Percentiles rank a stretch among this genome's conserved stretches.
Conservation (phyloP, 805 yeast species). For the Hanseniaspora lachancei region DNA sequence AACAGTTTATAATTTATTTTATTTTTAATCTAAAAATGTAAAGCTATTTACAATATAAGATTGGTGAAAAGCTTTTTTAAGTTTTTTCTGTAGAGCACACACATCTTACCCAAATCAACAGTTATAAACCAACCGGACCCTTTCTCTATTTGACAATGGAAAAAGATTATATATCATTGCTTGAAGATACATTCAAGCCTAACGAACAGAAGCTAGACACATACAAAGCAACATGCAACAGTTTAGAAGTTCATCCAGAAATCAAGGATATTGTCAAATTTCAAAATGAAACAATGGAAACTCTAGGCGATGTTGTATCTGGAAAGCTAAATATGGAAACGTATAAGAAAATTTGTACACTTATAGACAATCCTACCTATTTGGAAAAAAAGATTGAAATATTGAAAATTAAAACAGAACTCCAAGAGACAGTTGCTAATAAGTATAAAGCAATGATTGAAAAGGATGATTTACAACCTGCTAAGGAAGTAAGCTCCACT, state of each 20-base stretch:
- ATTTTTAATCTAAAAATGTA: too few species aligned
- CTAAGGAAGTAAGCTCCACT: not conserved
- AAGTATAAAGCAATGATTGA: not conserved
- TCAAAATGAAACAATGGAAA: not conserved
- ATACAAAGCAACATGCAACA: not conserved
- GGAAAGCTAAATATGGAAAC: not conserved
- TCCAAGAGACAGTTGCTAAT: not conserved
- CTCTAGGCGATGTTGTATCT: not conserved
- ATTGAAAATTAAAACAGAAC: not conserved
- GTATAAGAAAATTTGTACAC: not conserved
- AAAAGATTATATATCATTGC: too few species aligned
- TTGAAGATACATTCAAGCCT: not conserved
- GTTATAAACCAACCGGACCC: too few species aligned
- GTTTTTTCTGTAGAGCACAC: too few species aligned
- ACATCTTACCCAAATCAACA: too few species aligned
- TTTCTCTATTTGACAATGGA: too few species aligned
- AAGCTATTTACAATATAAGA: too few species aligned
- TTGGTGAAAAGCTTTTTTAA: too few species aligned
- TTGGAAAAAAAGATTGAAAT: not conserved
- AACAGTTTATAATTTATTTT: too few species aligned
- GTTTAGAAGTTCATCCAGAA: not conserved
- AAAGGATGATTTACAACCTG: not conserved
- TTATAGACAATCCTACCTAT: not conserved
- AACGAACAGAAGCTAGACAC: not conserved
- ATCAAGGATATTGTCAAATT: not conserved